Evolutionary conservation across 192 early-diverging fungal genomes (phyloP), one percentile per base, ranked within the genome.

Genomic region (Rhizoclosmatium globosum): DNA sequence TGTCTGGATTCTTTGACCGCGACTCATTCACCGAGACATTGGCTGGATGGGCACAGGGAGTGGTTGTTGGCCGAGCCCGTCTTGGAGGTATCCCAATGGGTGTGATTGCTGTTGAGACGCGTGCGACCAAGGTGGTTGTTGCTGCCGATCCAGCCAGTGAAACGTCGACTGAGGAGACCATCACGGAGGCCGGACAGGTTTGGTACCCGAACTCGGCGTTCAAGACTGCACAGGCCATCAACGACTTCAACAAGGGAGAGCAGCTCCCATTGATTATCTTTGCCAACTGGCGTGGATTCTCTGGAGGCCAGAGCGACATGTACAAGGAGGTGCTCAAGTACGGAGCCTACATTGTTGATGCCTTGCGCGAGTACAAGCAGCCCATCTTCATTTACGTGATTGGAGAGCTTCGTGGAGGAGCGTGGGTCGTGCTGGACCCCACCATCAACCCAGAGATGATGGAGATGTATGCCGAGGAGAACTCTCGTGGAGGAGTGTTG

Each of bases 271-370:
- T 99, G 81, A 96, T 99, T 78, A 94, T 99, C 85, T 98, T 99
- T 92, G 98, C 98, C 83, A 99, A 99, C 94, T 99, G 98, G 98
- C 95, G 98, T 87, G 98, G 97, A 65, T 99, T 99, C 91, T 96
- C 95, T 42, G 98, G 98, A 69, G 98, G 98, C 74, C 98, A 99
- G 84, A 94, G 94, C 81, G 98, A 99, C 85, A 97, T 99, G 95
- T 98, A 93, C 89, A 94, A 97, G 84, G 98, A 97, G 84, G 90
- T 99, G 7, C 90, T 99, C 70, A 99, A 99, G 83, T 99, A 96
- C 82, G 98, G 97, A 59, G 91, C 98, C 7, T 91, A 94, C 84
- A 99, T 99, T 79, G 98, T 99, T 64, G 98, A 99, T 88, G 95
- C 98, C 7, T 91, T 99, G 56, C 79, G 90, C n/a, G 91, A 92